Conservation (phyloP, 441 rosid genomes). For the Hura crepitans region DNA sequence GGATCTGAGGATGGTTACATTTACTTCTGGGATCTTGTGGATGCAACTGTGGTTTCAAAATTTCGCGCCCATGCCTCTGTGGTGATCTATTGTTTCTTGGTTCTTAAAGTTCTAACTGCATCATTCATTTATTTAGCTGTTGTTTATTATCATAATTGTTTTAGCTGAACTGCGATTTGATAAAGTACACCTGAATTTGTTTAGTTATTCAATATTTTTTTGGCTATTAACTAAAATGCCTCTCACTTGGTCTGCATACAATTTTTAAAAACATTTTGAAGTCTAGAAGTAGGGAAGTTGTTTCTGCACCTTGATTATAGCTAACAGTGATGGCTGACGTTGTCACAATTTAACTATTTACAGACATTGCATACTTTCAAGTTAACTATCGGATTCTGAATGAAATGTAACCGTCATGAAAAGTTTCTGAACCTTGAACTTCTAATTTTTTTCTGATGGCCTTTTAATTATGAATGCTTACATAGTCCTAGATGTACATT, state of each 20-base stretch:
- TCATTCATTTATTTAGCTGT: neutral
- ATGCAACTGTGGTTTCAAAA: constrained; percentile 70
- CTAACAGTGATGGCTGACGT: neutral
- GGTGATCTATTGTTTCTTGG: constrained; percentile 36
- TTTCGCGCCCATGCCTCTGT: constrained; percentile 79
- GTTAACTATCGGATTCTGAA: neutral
- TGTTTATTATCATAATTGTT: neutral
- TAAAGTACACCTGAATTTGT: neutral
- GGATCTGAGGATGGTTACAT: constrained; percentile 95
- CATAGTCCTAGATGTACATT: neutral
- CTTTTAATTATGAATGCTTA: neutral
- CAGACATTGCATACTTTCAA: neutral
- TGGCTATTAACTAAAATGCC: neutral
- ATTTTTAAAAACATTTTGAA: neutral
- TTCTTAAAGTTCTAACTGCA: neutral
- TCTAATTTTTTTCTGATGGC: neutral
- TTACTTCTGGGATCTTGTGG: constrained; percentile 95
- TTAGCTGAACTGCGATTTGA: neutral
- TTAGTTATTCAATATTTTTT: neutral
- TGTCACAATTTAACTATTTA: too few relatives aligned
- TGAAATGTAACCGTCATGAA: neutral
- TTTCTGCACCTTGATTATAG: neutral
- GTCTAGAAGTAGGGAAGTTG: neutral
- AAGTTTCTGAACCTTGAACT: constrained; percentile 2
- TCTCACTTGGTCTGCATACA: neutral